Evolutionary conservation across 371 early-diverging fungal genomes (phyloP).

Genomic region (Capillidium heterosporum): DNA sequence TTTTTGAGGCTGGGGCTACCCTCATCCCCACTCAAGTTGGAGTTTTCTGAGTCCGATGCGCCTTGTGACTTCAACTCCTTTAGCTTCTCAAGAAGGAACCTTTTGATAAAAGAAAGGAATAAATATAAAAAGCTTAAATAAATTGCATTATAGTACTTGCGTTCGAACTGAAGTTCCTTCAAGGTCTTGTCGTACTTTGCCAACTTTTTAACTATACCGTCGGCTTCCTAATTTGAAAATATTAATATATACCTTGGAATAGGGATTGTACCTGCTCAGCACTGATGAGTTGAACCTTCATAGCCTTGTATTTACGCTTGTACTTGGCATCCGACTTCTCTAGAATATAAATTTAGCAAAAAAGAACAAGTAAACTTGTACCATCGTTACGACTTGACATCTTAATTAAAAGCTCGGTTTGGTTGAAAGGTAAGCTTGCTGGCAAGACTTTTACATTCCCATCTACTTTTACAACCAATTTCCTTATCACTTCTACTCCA

Average conservation of each 20-base stretch:
- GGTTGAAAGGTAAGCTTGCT: too few relatives aligned
- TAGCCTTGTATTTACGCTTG: conserved; percentile 4
- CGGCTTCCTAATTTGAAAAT: not conserved
- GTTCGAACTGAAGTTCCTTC: conserved; percentile 1
- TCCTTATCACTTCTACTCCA: too few relatives aligned
- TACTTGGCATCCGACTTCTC: conserved; percentile 5
- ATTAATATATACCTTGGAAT: not conserved
- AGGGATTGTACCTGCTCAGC: not conserved
- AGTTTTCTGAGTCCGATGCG: too few relatives aligned
- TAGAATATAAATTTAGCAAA: not conserved
- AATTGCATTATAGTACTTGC: not conserved
- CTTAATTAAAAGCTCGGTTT: too few relatives aligned
- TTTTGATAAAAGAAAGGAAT: not conserved
- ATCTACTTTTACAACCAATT: too few relatives aligned
- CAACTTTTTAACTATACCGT: not conserved
- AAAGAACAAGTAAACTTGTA: too few relatives aligned
- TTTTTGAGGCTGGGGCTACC: not conserved
- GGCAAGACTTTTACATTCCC: too few relatives aligned
- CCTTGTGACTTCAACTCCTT: not conserved
- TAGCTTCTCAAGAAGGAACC: conserved; percentile 3
- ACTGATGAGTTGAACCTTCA: not conserved
- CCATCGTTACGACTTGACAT: too few relatives aligned
- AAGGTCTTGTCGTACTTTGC: not conserved
- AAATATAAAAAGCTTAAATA: too few relatives aligned
- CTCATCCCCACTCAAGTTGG: not conserved